Percentiles rank a stretch among this genome's conserved stretches.
Conservation (phyloP, 2,329 filamentous ascomycete genomes). For the Sporothrix mexicana region DNA sequence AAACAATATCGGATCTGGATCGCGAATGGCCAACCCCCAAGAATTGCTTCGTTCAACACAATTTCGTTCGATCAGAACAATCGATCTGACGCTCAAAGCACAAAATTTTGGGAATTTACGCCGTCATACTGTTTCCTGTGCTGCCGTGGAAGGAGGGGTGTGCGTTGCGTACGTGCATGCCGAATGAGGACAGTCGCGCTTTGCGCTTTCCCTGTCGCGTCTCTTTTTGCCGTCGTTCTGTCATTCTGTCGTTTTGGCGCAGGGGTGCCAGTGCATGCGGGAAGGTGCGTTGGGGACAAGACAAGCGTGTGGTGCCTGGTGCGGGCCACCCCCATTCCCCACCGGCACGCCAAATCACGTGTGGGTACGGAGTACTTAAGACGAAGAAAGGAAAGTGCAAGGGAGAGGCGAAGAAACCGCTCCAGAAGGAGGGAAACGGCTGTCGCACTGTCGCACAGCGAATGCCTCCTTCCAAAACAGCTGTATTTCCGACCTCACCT, state of each 20-base stretch:
- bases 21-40: background rate
- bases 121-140: background rate
- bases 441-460: constrained; percentile 4
- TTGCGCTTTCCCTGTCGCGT: constrained; percentile 27
- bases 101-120: background rate
- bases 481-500: constrained; percentile 11
- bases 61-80: background rate
- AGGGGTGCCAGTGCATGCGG: constrained; percentile 17
- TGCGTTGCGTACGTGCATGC: background rate
- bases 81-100: background rate
- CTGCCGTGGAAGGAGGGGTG: background rate
- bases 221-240: background rate
- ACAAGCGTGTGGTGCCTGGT: constrained; percentile 12
- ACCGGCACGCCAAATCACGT: constrained; percentile 28
- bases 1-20: background rate
- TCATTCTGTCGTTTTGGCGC: background rate
- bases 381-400: constrained; percentile 2
- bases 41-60: background rate
- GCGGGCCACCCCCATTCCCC: constrained; percentile 7
- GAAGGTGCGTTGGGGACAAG: constrained; percentile 9
- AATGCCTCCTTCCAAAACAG: background rate
- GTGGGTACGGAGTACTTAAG: background rate
- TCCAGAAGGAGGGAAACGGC: background rate
- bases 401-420: background rate
- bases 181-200: constrained; percentile 10